Percentiles rank a stretch among this genome's conserved stretches.
phyloP scores from a whole-genome alignment of 75 land plant genomes.

The Cupressus sempervirens region DNA sequence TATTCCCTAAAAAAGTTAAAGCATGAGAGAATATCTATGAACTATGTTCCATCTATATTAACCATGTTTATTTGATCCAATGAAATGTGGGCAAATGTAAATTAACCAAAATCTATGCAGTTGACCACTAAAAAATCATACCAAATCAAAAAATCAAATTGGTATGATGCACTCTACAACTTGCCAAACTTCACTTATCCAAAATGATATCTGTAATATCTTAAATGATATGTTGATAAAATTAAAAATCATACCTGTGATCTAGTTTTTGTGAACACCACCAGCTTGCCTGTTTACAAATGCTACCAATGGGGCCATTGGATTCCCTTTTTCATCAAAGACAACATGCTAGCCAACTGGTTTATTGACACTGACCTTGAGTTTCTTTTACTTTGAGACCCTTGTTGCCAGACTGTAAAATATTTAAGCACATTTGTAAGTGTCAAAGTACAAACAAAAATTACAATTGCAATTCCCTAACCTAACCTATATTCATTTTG shows the following conservation, averaged over 20 bases:
- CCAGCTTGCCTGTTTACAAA: conserved; percentile 38
- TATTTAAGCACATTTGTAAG: background rate
- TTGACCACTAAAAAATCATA: too few species aligned
- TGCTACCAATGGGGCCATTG: conserved; percentile 69
- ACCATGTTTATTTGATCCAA: too few species aligned
- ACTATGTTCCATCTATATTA: too few species aligned
- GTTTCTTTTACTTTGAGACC: conserved; percentile 70
- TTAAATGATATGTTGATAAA: background rate
- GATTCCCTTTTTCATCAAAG: conserved; percentile 87
- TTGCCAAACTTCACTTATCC: background rate
- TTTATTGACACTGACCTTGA: conserved; percentile 79
- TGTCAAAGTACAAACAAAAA: background rate
- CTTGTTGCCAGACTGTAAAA: conserved; percentile 27
- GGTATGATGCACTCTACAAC: background rate
- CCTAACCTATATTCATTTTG: background rate
- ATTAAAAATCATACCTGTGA: background rate
- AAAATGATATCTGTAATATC: background rate
- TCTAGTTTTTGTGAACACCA: conserved; percentile 7
- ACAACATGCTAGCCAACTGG: conserved; percentile 69
- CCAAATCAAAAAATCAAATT: background rate
- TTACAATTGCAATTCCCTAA: conserved; percentile 8
- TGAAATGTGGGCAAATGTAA: too few species aligned
- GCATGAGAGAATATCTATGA: too few species aligned
- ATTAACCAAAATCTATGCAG: too few species aligned
- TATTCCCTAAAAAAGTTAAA: too few species aligned